These are phyloP conservation scores for Babesia caballi DNA, from an alignment of 169 alveolate genomes.

Conservation along the genomic window DNA sequence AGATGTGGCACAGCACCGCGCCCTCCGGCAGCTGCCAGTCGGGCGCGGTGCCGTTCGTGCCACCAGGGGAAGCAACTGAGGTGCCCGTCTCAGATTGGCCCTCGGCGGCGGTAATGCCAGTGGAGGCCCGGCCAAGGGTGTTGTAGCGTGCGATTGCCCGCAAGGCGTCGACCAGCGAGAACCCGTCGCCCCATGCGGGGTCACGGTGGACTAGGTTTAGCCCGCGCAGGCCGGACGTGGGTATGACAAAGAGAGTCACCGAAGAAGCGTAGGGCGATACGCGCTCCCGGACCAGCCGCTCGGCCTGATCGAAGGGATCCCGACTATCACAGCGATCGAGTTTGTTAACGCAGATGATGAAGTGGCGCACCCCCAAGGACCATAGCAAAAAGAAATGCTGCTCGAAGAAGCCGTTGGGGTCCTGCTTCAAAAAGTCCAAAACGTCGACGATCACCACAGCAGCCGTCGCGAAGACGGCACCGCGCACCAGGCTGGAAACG, in stretches of 20 bases:
- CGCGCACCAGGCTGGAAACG: conserved; percentile 63
- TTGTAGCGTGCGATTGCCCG: background rate
- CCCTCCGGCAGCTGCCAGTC: background rate
- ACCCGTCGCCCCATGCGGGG: conserved; percentile 36
- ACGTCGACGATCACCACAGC: conserved; percentile 72
- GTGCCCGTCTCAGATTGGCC: too few relatives aligned
- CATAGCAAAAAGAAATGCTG: conserved; percentile 63
- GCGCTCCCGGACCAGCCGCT: conserved; percentile 27
- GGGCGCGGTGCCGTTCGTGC: background rate
- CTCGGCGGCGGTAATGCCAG: background rate
- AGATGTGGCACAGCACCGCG: conserved; percentile 38
- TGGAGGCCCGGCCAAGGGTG: background rate
- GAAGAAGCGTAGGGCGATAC: conserved; percentile 18
- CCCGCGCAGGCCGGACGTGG: conserved; percentile 51
- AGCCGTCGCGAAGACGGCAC: conserved; percentile 73
- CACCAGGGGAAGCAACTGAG: too few relatives aligned
- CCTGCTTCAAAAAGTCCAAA: conserved; percentile 62
- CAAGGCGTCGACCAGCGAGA: conserved; percentile 35
- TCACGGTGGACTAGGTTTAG: conserved; percentile 29
- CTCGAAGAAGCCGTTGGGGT: conserved; percentile 60
- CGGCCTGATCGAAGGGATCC: conserved; percentile 37
- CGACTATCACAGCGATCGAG: conserved; percentile 61
- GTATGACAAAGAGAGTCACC: conserved; percentile 44
- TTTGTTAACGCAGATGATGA: conserved; percentile 70
- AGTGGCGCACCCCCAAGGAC: conserved; percentile 66